A percentile compares a stretch with the other conserved stretches of the same genome.
phyloP scores from a whole-genome alignment of 306 rosid genomes.

The Begonia peltatifolia region DNA sequence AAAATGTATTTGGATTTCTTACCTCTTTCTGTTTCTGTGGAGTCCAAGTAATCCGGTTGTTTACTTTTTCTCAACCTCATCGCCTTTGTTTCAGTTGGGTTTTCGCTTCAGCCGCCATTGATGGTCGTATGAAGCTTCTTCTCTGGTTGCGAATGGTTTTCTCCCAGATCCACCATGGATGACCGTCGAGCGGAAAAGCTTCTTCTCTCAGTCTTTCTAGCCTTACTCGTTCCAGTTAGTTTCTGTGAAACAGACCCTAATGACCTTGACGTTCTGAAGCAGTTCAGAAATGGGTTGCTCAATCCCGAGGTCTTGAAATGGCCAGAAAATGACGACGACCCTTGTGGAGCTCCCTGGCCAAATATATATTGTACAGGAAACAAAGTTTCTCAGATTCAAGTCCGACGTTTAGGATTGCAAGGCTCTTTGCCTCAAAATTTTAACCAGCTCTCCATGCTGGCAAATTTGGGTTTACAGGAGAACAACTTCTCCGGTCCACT shows the following conservation, averaged over 20 bases:
- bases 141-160: not conserved
- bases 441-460: constrained; percentile 25
- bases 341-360: constrained; percentile 30
- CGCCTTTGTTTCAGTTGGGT: too few relatives aligned
- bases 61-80: too few relatives aligned
- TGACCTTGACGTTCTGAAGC: constrained; percentile 26
- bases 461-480: constrained; percentile 37
- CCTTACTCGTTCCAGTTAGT: not conserved
- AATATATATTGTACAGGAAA: constrained; percentile 20
- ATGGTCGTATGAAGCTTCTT: not conserved
- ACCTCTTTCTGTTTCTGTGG: too few relatives aligned
- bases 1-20: too few relatives aligned
- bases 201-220: not conserved
- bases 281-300: constrained; percentile 24
- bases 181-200: constrained; percentile 1
- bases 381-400: constrained; percentile 39
- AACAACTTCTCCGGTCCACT: constrained; percentile 30
- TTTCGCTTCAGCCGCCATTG: too few relatives aligned
- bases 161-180: constrained; percentile 6
- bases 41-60: too few relatives aligned
- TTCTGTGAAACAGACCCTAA: constrained; percentile 21
- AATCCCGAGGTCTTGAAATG: constrained; percentile 35
- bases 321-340: constrained; percentile 31
- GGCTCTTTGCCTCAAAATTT: constrained; percentile 35
- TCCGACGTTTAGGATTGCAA: constrained; percentile 21